phyloP scores from a whole-genome alignment of 257 asterid genomes.

The Petunia secreta region DNA sequence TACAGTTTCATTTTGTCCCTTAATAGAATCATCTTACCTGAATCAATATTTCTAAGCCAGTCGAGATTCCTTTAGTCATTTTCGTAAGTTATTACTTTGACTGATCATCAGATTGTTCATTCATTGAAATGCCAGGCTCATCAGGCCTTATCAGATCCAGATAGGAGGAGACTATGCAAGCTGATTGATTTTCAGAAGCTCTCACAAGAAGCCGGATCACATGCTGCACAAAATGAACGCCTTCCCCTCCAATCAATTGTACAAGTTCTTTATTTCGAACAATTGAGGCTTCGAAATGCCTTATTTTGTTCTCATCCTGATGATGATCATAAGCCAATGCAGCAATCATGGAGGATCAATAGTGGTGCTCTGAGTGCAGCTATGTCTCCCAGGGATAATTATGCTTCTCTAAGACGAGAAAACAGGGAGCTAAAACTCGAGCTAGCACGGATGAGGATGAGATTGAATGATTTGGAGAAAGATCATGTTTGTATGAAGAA shows the following conservation, averaged over 20 bases:
- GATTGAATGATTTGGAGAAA: conserved; percentile 87
- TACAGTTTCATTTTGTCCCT: conserved; percentile 1
- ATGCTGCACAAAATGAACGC: conserved; percentile 96
- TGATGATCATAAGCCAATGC: conserved; percentile 81
- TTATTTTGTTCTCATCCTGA: conserved; percentile 72
- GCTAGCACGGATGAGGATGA: conserved; percentile 86
- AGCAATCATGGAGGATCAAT: conserved; percentile 82
- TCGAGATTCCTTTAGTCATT: background rate
- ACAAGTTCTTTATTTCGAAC: conserved; percentile 92
- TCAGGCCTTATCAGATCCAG: conserved; percentile 70
- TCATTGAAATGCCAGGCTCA: conserved; percentile 64
- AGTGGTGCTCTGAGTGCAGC: conserved; percentile 94
- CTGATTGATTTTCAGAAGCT: conserved; percentile 87
- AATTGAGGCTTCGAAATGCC: conserved; percentile 75
- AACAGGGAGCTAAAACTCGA: conserved; percentile 93
- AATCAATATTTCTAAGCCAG: background rate
- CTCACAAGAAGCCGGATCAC: conserved; percentile 91
- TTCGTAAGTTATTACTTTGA: background rate
- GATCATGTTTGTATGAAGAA: conserved; percentile 96
- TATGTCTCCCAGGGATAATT: conserved; percentile 90
- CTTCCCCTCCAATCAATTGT: conserved; percentile 93
- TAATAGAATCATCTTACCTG: background rate
- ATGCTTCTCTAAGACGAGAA: conserved; percentile 88
- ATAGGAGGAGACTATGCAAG: conserved; percentile 77
- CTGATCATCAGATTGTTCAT: background rate